Percentiles rank a stretch among this genome's conserved stretches.
These are phyloP conservation scores for Brassica juncea DNA, from an alignment of 345 rosid species.

Conservation along the genomic window DNA sequence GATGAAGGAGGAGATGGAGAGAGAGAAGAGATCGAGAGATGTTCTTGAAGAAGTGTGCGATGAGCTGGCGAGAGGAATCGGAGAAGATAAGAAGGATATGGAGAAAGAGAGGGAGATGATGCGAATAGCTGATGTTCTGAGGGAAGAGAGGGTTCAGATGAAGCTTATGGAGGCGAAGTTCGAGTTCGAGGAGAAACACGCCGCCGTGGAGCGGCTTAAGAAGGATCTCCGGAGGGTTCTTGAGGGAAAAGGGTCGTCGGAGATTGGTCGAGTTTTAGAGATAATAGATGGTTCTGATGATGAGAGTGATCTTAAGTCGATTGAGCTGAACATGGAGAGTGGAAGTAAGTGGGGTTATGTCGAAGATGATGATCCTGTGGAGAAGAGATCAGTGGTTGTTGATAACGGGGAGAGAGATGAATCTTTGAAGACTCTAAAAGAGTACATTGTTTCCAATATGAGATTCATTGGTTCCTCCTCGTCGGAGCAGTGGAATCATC, in stretches of 20 bases:
- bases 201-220: slow-evolving; percentile 66
- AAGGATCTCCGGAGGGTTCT: slow-evolving; percentile 68
- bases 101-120: slow-evolving; percentile 98
- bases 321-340: slow-evolving; percentile 89
- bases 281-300: slow-evolving; percentile 52
- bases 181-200: slow-evolving; percentile 88
- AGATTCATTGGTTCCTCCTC: slow-evolving; percentile 32
- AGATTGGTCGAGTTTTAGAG: slow-evolving; percentile 55
- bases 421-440: slow-evolving; percentile 53
- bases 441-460: slow-evolving; percentile 51
- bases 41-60: slow-evolving; percentile 84
- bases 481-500: slow-evolving; percentile 35
- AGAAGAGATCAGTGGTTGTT: slow-evolving; percentile 45
- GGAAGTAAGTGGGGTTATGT: slow-evolving; percentile 81
- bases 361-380: slow-evolving; percentile 45
- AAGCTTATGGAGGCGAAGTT: slow-evolving; percentile 83
- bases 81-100: slow-evolving; percentile 78
- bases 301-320: slow-evolving; percentile 88
- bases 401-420: slow-evolving; percentile 52
- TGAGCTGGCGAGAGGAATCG: slow-evolving; percentile 75
- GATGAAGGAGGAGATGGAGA: slow-evolving; percentile 57
- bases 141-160: slow-evolving; percentile 98
- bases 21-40: slow-evolving; percentile 85
- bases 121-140: slow-evolving; percentile 83
- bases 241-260: slow-evolving; percentile 37